Evolutionary conservation across 2,329 filamentous ascomycete species (phyloP).

Genomic region (Aureobasidium subglaciale): DNA sequence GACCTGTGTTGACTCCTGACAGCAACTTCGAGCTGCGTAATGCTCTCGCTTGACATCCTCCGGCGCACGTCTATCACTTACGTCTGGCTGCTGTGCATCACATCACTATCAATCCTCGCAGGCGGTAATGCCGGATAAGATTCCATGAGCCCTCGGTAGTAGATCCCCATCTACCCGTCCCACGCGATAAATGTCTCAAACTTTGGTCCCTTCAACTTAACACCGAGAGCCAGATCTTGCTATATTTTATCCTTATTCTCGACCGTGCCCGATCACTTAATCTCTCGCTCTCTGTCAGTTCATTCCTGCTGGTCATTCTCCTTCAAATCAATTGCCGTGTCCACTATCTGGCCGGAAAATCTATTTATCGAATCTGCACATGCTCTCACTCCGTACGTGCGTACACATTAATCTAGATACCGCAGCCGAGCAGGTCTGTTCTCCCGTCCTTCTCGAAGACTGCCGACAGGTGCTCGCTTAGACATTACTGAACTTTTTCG

Average conservation of each 20-base stretch:
- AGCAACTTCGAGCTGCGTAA: too few species aligned
- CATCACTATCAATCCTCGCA: too few species aligned
- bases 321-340: background rate
- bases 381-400: background rate
- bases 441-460: background rate
- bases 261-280: background rate
- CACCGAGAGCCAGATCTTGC: background rate
- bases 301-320: background rate
- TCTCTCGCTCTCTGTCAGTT: background rate
- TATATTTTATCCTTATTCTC: background rate
- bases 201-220: background rate
- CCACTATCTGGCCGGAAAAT: background rate
- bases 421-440: slow-evolving; percentile 5
- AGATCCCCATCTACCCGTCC: background rate
- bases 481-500: background rate
- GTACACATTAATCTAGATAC: background rate
- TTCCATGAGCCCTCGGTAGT: too few species aligned
- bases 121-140: too few species aligned
- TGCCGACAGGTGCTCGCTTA: slow-evolving; percentile 4
- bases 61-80: too few species aligned
- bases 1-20: too few species aligned
- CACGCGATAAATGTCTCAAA: slow-evolving; percentile 1
- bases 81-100: too few species aligned
- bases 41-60: too few species aligned
- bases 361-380: background rate